Conservation (phyloP, 768 basidiomycete species). For the Trametes cinnabarina region DNA sequence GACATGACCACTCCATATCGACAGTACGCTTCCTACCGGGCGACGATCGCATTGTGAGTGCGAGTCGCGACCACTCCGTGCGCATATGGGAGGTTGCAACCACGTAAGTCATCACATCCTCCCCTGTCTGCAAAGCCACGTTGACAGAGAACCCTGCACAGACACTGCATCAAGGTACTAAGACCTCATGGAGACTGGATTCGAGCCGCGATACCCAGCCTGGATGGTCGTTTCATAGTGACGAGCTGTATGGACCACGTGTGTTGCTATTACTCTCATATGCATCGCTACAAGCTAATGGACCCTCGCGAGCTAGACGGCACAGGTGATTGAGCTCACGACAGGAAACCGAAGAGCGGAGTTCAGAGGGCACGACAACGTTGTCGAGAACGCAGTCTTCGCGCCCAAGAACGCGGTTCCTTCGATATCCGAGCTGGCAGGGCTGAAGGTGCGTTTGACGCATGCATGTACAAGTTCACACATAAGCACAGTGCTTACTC, state of each 20-base stretch:
- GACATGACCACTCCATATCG: slow-evolving; percentile 57
- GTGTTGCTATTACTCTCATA: neutral
- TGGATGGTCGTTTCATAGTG: slow-evolving; percentile 44
- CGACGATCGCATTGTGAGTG: slow-evolving; percentile 49
- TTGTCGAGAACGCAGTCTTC: slow-evolving; percentile 52
- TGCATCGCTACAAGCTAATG: neutral
- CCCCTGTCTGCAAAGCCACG: neutral
- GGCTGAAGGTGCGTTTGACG: slow-evolving; percentile 37
- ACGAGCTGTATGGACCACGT: slow-evolving; percentile 55
- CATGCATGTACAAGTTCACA: neutral
- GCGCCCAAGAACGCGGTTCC: slow-evolving; percentile 43
- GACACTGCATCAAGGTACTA: slow-evolving; percentile 50
- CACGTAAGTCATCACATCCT: slow-evolving; percentile 35
- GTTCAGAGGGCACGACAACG: slow-evolving; percentile 53
- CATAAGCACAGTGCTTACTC: too few species aligned
- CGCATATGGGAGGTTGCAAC: slow-evolving; percentile 54
- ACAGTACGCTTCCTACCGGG: slow-evolving; percentile 49
- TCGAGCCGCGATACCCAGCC: slow-evolving; percentile 29
- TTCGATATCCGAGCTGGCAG: slow-evolving; percentile 45
- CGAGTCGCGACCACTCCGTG: slow-evolving; percentile 53
- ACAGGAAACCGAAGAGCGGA: slow-evolving; percentile 48
- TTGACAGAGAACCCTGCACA: slow-evolving; percentile 15
- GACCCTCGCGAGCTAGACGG: slow-evolving; percentile 37
- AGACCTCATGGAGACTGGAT: slow-evolving; percentile 54
- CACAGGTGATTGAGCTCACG: slow-evolving; percentile 46